Evolutionary conservation across 1,284 basidiomycete species (phyloP).

Genomic region (Rhodotorula glutinis): DNA sequence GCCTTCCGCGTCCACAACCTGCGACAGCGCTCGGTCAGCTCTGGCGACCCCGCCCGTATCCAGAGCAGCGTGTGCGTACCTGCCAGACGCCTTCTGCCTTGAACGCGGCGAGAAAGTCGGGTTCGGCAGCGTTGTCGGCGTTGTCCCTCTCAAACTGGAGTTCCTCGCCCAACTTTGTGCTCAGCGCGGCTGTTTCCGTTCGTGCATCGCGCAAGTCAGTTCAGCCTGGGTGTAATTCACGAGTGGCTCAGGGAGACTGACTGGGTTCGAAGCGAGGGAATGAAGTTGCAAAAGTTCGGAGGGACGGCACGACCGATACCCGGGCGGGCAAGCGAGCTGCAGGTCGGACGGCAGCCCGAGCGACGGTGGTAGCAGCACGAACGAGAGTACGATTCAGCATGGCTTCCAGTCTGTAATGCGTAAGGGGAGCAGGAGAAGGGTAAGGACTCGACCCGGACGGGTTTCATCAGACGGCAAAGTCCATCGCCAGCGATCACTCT

Average conservation of each 20-base stretch:
- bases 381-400: slow-evolving; percentile 10
- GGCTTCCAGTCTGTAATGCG: neutral
- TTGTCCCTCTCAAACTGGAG: slow-evolving; percentile 76
- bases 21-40: slow-evolving; percentile 36
- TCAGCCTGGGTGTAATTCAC: neutral
- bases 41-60: too few species aligned
- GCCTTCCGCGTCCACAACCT: slow-evolving; percentile 70
- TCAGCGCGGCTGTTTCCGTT: slow-evolving; percentile 57
- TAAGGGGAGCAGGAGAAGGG: neutral
- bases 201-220: neutral
- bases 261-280: slow-evolving; percentile 37
- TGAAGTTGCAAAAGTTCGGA: slow-evolving; percentile 10
- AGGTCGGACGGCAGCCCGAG: neutral
- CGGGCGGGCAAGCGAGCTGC: slow-evolving; percentile 1
- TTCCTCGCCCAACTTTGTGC: slow-evolving; percentile 75
- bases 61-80: too few species aligned
- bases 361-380: neutral
- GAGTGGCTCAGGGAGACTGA: neutral
- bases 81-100: slow-evolving; percentile 71
- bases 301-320: slow-evolving; percentile 5
- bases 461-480: too few species aligned
- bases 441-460: too few species aligned
- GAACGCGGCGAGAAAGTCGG: slow-evolving; percentile 77
- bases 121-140: slow-evolving; percentile 53
- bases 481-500: too few species aligned